phyloP scores from a whole-genome alignment of 768 basidiomycete genomes.

The Tylopilus cervinicoccineus region DNA sequence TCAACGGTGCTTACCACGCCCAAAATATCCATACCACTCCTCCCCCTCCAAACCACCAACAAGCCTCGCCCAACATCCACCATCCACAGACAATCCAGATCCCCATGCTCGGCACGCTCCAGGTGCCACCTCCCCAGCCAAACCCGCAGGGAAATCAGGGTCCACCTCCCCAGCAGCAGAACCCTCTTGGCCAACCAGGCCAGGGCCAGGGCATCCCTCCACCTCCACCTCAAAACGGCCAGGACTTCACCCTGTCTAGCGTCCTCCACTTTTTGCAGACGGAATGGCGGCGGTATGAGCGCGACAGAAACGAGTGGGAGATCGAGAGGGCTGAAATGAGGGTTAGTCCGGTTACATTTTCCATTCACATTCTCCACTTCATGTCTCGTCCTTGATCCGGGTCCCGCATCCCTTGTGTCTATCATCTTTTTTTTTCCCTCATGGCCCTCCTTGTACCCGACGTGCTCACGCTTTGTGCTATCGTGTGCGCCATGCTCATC shows the following conservation, averaged over 20 bases:
- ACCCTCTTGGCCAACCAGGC: conserved; percentile 49
- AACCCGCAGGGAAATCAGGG: conserved; percentile 35
- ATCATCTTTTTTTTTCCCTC: not conserved
- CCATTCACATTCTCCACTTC: not conserved
- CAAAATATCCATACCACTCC: conserved; percentile 17
- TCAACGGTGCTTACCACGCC: conserved; percentile 29
- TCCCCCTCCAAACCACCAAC: conserved; percentile 15
- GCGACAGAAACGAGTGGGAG: conserved; percentile 99
- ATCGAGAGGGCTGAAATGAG: conserved; percentile 99
- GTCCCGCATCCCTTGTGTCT: not conserved
- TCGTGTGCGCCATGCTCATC: conserved; percentile 13
- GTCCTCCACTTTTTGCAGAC: conserved; percentile 97
- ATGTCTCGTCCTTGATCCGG: not conserved
- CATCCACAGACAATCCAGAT: conserved; percentile 45
- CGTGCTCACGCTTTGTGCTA: not conserved
- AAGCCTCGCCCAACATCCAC: conserved; percentile 32
- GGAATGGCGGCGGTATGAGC: conserved; percentile 96
- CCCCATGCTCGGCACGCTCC: conserved; percentile 72
- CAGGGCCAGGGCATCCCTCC: conserved; percentile 60
- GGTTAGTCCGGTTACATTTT: conserved; percentile 47
- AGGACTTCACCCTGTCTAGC: conserved; percentile 89
- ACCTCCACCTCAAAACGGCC: conserved; percentile 80
- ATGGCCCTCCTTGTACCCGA: no score
- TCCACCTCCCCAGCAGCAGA: conserved; percentile 52
- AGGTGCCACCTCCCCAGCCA: conserved; percentile 54